Percentiles rank a stretch among this genome's conserved stretches.
phyloP scores from a whole-genome alignment of 2,329 filamentous ascomycete species.

The Curvularia verruculosa region DNA sequence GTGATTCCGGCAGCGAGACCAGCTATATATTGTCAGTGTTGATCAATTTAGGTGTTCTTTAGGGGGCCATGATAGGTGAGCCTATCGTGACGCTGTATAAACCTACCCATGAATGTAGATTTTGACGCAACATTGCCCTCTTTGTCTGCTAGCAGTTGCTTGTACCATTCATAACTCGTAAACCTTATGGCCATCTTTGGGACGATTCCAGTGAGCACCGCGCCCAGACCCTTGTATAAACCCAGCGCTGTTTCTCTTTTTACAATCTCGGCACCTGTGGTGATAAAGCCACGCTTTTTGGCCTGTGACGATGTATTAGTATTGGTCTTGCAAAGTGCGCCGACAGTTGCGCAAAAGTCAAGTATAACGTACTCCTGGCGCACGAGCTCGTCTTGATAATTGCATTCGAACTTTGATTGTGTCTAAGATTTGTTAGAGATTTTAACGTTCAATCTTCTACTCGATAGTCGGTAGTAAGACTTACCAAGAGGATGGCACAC shows the following conservation, averaged over 20 bases:
- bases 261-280: constrained; percentile 85
- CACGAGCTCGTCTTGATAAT: constrained; percentile 82
- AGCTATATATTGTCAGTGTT: constrained; percentile 56
- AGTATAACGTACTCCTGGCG: constrained; percentile 71
- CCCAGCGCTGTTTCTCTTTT: constrained; percentile 88
- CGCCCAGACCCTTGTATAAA: constrained; percentile 97
- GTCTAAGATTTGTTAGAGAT: constrained; percentile 60
- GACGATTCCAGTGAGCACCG: constrained; percentile 92
- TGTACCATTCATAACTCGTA: constrained; percentile 96
- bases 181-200: constrained; percentile 99
- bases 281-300: constrained; percentile 84
- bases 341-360: neutral
- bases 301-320: constrained; percentile 48
- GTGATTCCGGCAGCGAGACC: constrained; percentile 92
- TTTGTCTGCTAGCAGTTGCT: constrained; percentile 76
- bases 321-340: neutral
- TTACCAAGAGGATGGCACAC: constrained; percentile 90
- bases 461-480: constrained; percentile 25
- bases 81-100: neutral
- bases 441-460: neutral
- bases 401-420: constrained; percentile 99
- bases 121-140: constrained; percentile 70
- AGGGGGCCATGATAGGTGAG: neutral
- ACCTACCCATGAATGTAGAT: constrained; percentile 72
- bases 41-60: neutral